Conservation (phyloP, 345 rosid species). For the Psidium guajava region DNA sequence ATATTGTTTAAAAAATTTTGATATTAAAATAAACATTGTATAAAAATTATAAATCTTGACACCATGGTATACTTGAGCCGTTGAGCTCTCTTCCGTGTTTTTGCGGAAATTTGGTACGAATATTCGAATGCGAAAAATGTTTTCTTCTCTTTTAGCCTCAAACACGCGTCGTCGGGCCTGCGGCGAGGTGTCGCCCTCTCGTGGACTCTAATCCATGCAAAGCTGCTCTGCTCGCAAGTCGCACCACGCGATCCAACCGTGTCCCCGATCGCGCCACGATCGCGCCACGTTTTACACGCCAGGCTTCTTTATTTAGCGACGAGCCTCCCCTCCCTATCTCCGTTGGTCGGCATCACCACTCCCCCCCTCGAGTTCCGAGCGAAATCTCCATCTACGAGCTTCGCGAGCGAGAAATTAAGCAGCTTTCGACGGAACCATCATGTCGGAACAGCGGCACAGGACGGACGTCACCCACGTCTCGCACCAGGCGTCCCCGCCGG, state of each 20-base stretch:
- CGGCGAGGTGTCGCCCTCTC: not conserved
- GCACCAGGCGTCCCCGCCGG: conserved; percentile 16
- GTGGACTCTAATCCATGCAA: not conserved
- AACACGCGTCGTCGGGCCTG: not conserved
- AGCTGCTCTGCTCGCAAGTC: not conserved
- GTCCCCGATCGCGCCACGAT: not conserved
- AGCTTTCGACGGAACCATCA: not conserved
- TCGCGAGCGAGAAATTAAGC: not conserved
- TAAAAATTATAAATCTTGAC: too few relatives aligned
- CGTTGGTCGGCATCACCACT: not conserved
- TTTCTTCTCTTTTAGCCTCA: not conserved
- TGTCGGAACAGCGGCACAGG: conserved; percentile 9
- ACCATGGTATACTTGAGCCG: too few relatives aligned
- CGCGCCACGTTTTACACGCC: not conserved
- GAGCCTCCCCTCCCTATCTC: not conserved
- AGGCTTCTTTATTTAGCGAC: not conserved
- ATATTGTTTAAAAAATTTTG: too few relatives aligned
- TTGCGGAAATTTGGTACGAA: not conserved
- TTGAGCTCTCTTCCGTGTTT: not conserved
- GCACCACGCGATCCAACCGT: not conserved
- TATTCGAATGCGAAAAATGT: not conserved
- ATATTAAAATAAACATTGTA: too few relatives aligned
- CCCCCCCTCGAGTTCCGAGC: not conserved
- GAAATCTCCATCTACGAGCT: not conserved
- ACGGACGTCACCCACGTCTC: not conserved